These are phyloP conservation scores for Raddia guianensis DNA, from an alignment of 176 grass and related monocot species.

Conservation along the genomic window DNA sequence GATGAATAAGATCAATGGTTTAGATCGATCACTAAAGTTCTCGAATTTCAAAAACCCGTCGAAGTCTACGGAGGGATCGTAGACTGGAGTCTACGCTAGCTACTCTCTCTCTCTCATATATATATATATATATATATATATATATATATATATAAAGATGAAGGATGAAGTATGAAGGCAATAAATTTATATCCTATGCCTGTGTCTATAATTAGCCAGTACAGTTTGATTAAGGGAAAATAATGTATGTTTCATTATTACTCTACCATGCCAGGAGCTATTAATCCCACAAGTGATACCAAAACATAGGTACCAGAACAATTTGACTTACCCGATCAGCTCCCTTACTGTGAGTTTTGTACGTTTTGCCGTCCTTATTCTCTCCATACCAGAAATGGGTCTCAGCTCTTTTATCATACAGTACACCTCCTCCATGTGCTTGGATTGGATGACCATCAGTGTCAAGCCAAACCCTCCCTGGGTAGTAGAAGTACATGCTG, in stretches of 20 bases:
- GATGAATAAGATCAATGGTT: too few relatives aligned
- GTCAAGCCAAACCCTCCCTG: slow-evolving; percentile 84
- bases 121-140: too few relatives aligned
- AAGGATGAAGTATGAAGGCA: background rate
- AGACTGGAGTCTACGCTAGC: too few relatives aligned
- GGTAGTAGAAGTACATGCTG: slow-evolving; percentile 61
- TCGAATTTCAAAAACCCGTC: too few relatives aligned
- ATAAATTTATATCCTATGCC: slow-evolving; percentile 6
- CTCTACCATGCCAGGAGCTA: background rate
- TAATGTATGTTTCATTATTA: background rate
- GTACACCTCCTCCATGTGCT: slow-evolving; percentile 87
- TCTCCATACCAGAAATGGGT: slow-evolving; percentile 96
- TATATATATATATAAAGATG: background rate
- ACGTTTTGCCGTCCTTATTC: slow-evolving; percentile 92
- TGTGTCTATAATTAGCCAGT: slow-evolving; percentile 27
- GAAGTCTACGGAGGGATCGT: too few relatives aligned
- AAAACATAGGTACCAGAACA: slow-evolving; percentile 22
- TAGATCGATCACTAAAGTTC: too few relatives aligned
- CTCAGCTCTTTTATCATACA: slow-evolving; percentile 65
- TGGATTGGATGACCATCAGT: slow-evolving; percentile 92
- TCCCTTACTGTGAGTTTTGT: slow-evolving; percentile 73
- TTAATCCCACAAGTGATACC: slow-evolving; percentile 13
- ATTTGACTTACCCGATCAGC: slow-evolving; percentile 70
- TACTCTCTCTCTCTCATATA: too few relatives aligned
- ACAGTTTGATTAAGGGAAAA: background rate